phyloP scores from a whole-genome alignment of 2,329 filamentous ascomycete genomes.

The Diaporthe vaccinii region DNA sequence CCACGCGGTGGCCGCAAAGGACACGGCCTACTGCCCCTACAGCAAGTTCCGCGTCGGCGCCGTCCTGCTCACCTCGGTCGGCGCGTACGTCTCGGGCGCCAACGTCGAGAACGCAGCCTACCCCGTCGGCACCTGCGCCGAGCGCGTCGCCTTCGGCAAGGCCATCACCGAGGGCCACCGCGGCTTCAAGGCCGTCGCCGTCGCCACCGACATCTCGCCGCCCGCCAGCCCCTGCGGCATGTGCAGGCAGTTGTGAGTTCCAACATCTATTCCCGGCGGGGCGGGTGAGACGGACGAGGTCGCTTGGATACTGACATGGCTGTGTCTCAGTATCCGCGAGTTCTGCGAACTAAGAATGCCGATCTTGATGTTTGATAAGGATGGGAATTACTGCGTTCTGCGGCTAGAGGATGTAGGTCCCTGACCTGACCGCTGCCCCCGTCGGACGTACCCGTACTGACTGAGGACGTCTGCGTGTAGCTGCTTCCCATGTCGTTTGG shows the following conservation, averaged over 20 bases:
- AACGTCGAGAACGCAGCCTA: constrained; percentile 96
- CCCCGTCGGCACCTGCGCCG: constrained; percentile 95
- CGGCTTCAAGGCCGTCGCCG: constrained; percentile 82
- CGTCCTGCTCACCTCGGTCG: constrained; percentile 72
- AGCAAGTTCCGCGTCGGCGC: constrained; percentile 93
- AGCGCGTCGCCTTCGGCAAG: constrained; percentile 88
- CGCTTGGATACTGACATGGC: constrained; percentile 32
- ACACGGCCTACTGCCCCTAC: constrained; percentile 90
- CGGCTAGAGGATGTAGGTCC: constrained; percentile 74
- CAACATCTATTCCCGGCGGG: not conserved
- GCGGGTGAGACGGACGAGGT: not conserved
- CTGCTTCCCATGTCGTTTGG: constrained; percentile 65
- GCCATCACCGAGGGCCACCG: constrained; percentile 75
- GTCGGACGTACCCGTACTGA: not conserved
- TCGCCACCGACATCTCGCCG: constrained; percentile 82
- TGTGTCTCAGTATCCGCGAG: constrained; percentile 75
- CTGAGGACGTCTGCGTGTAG: constrained; percentile 54
- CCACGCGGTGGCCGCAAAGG: constrained; percentile 79
- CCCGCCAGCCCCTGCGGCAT: constrained; percentile 89
- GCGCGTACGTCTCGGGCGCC: constrained; percentile 76
- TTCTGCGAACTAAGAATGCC: constrained; percentile 79
- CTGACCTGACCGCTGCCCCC: constrained; percentile 2
- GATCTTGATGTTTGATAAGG: constrained; percentile 92
- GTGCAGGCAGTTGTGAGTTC: constrained; percentile 88
- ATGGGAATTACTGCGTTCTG: constrained; percentile 78